Percentiles rank a stretch among this genome's conserved stretches.
These are phyloP conservation scores for Penicillium chermesinum DNA, from an alignment of 495 filamentous ascomycete species.

Conservation along the genomic window DNA sequence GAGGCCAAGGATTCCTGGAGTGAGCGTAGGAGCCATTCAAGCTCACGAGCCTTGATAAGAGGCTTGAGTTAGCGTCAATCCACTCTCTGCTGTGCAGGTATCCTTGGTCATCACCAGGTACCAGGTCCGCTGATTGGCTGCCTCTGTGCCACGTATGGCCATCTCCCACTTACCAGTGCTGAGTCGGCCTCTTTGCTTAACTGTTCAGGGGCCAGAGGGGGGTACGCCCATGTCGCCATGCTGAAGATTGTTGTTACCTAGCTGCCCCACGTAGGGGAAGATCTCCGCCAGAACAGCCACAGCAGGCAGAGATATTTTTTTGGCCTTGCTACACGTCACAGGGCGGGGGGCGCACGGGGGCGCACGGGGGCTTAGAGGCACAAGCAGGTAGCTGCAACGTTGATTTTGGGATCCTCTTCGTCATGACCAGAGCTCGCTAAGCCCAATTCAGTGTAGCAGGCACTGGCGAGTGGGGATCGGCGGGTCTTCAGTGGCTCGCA, in stretches of 20 bases:
- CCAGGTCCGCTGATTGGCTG: conserved; percentile 7
- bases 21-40: conserved; percentile 79
- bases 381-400: conserved; percentile 22
- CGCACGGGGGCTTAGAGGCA: no score
- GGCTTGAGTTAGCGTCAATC: conserved; percentile 20
- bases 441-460: neutral
- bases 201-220: conserved; percentile 59
- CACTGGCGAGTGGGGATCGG: neutral
- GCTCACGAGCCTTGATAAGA: conserved; percentile 58
- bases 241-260: no score
- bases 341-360: neutral
- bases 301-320: conserved; percentile 16
- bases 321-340: conserved; percentile 27
- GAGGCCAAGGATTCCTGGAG: conserved; percentile 72
- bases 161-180: conserved; percentile 57
- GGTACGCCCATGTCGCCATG: conserved; percentile 77
- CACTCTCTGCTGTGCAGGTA: conserved; percentile 11
- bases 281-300: no score
- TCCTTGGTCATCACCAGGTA: conserved; percentile 10
- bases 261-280: no score
- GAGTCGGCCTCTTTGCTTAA: conserved; percentile 63
- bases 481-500: neutral
- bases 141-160: neutral
- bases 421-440: conserved; percentile 27
- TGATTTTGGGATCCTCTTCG: conserved; percentile 20